Base-by-base conservation (phyloP, 345 rosid genomes). In the Melaleuca alternifolia region DNA sequence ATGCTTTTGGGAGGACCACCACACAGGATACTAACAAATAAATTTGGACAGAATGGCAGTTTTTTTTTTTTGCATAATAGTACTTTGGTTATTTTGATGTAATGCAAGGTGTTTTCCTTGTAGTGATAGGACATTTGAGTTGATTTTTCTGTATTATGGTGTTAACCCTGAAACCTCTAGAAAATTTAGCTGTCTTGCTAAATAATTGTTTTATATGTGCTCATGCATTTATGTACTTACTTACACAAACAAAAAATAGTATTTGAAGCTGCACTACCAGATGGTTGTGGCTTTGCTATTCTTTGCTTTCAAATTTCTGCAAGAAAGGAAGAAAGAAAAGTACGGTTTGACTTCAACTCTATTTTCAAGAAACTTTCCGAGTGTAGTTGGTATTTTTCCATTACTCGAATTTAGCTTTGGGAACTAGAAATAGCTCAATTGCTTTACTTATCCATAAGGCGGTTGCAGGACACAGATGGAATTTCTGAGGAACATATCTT, bases 401-500 rank as follows among this genome's bases (percentile, higher is more conserved):
- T 71, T 37, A 71, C 13, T 71, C 37, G 48, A 71, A 46, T 71
- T 71, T 71, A 37, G 6, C 44, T 71, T 33, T 0, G 2, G 79
- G 46, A 33, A 33, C 46, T 71, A 71, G 79, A 71, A 71, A 20
- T 71, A 33, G 46, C 18, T 71, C 48, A 71, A 71, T 5, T 71
- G 48, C 48, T 37, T 71, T 9, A 41, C 48, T 71, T 48, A 71
- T 37, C 30, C 48, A 71, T 18, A 71, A 37, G 81, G 48, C 2
- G 48, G 77, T 87, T 88, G 81, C 92, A 97, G 98, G 98, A 85
- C 89, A 85, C 91, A 81, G 88, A 87, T 94, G 77, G 89, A 50
- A 56, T 93, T 97, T 92, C 87, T 96, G 89, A 91, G 87, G 87
- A 88, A 90, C 86, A 87, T 97, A 89, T 98, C 96, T 88, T 93